Evolutionary conservation across 179 eudicot species (phyloP), one percentile per base, ranked within the genome.

Genomic region (Nepenthes alata): DNA sequence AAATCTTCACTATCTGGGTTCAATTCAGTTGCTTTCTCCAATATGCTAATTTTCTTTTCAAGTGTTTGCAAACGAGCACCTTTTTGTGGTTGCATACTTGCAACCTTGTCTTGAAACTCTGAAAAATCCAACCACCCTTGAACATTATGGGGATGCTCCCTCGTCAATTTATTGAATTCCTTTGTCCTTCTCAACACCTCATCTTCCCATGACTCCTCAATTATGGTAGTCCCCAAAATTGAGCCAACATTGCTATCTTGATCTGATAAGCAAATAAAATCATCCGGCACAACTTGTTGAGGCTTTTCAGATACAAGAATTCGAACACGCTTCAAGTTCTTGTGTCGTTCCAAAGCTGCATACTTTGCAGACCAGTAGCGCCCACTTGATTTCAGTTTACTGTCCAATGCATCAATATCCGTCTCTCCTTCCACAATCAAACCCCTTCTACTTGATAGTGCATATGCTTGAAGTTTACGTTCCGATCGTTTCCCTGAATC

Each of bases 201-300:
- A 71, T 94, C 99, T 67, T 94, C 99, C 99, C 97, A 87, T 52
- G 99, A 94, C 81, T 94, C 97, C 76, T 85, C 91, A 47, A 84
- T 60, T 45, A 79, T 69, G 35, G 76, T 65, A 51, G 67, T 52
- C 61, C 59, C 65, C 36, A 74, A 64, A 55, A 12, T 44, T 45
- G 69, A 70, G 64, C 49, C 64, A 41, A 53, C 70, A 71, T 66
- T 65, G 36, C 34, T 77, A 51, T 66, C 78, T 65, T 73, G 74
- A 48, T 73, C 86, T 14, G 57, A 47, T 57, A 94, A 65, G 51
- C 96, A 83, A 57, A 94, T 79, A 72, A 85, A 94, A 59, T 81
- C 82, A 49, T 70, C 76, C 64, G 57, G 61, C 1, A 44, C 35
- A 63, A 47, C 66, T 57, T 53, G 61, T 11, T 63, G 34, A 12